phyloP scores from a whole-genome alignment of 805 yeast species.

The Candida endomychidarum region DNA sequence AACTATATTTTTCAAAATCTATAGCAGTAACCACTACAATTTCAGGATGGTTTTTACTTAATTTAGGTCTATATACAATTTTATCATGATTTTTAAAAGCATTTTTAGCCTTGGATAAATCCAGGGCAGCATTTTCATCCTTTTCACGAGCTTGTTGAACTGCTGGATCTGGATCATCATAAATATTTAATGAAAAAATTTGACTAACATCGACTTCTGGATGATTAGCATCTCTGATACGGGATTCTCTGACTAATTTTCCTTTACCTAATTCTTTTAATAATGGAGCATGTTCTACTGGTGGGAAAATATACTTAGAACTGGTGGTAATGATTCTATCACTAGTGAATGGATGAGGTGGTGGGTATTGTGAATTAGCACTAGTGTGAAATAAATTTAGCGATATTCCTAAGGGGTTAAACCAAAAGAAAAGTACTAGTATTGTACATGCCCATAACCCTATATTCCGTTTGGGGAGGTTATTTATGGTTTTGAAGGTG shows the following conservation, averaged over 20 bases:
- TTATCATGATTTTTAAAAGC: slow-evolving; percentile 67
- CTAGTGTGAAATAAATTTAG: slow-evolving; percentile 4
- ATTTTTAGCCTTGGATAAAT: slow-evolving; percentile 48
- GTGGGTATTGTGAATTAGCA: slow-evolving; percentile 23
- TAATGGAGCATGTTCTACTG: slow-evolving; percentile 66
- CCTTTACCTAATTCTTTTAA: slow-evolving; percentile 57
- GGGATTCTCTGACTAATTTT: slow-evolving; percentile 48
- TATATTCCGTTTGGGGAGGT: slow-evolving; percentile 6
- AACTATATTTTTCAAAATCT: slow-evolving; percentile 67
- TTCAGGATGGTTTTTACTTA: slow-evolving; percentile 50
- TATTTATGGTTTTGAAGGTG: slow-evolving; percentile 20
- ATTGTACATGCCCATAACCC: slow-evolving; percentile 14
- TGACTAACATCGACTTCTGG: slow-evolving; percentile 37
- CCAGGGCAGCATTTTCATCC: slow-evolving; percentile 46
- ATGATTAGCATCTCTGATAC: slow-evolving; percentile 45
- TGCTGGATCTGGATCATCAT: slow-evolving; percentile 41
- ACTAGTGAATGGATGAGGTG: slow-evolving; percentile 34
- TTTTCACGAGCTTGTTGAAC: slow-evolving; percentile 42
- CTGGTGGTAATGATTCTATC: slow-evolving; percentile 41
- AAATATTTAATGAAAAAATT: slow-evolving; percentile 39
- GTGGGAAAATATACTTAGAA: slow-evolving; percentile 64
- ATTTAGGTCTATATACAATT: slow-evolving; percentile 44
- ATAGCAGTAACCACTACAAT: slow-evolving; percentile 75
- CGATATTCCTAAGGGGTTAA: slow-evolving; percentile 21
- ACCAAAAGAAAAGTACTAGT: slow-evolving; percentile 21